Conservation (phyloP, 2,329 filamentous ascomycete genomes). For the Ophiostoma montium region DNA sequence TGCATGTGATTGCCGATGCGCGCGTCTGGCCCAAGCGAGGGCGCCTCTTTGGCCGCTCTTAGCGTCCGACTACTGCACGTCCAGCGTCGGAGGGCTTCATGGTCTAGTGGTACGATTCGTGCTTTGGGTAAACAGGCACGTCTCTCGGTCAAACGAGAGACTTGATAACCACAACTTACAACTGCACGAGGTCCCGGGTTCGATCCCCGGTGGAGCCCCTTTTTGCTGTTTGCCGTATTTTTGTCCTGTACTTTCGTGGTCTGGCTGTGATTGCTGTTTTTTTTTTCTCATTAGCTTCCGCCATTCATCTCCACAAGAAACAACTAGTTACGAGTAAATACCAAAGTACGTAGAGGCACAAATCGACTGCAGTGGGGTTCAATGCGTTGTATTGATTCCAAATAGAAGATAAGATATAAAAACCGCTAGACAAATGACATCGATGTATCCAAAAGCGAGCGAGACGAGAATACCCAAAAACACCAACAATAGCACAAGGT, state of each 20-base stretch:
- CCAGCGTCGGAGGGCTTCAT: background rate
- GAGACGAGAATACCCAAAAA: background rate
- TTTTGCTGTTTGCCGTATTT: background rate
- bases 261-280: background rate
- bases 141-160: background rate
- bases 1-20: background rate
- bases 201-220: slow-evolving; percentile 4
- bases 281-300: background rate
- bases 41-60: background rate
- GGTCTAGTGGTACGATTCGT: slow-evolving; percentile 5
- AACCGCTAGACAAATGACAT: background rate
- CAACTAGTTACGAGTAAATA: too few relatives aligned
- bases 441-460: background rate
- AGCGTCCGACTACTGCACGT: background rate
- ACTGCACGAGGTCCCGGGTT: slow-evolving; percentile 5
- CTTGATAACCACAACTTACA: background rate
- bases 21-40: too few relatives aligned
- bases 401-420: background rate
- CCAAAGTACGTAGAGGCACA: too few relatives aligned
- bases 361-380: too few relatives aligned
- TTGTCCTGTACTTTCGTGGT: background rate
- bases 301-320: too few relatives aligned
- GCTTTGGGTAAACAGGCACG: slow-evolving; percentile 2
- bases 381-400: background rate
- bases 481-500: background rate